phyloP scores from a whole-genome alignment of 495 filamentous ascomycete genomes.

The Aspergillus avenaceus region DNA sequence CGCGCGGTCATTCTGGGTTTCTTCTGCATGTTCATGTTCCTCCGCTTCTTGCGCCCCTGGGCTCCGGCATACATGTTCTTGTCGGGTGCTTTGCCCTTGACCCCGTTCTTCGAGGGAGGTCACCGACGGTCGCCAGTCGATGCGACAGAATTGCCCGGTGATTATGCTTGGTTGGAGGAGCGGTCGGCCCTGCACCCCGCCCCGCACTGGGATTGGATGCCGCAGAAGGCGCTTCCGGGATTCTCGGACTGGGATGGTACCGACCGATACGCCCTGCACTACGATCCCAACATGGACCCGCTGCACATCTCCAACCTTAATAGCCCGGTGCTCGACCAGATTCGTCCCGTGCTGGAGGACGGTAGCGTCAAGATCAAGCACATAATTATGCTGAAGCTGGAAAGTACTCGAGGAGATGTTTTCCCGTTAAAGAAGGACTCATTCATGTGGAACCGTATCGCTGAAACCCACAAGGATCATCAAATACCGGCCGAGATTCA shows the following conservation, averaged over 20 bases:
- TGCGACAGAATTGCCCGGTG: constrained; percentile 14
- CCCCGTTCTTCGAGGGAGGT: constrained; percentile 20
- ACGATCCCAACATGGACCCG: constrained; percentile 35
- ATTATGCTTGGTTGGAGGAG: constrained; percentile 21
- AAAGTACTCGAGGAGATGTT: constrained; percentile 46
- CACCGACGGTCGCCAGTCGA: constrained; percentile 24
- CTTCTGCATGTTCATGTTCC: constrained; percentile 14
- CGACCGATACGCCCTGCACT: constrained; percentile 23
- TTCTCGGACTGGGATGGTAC: constrained; percentile 33
- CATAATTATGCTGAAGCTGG: constrained; percentile 42
- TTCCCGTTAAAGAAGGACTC: constrained; percentile 45
- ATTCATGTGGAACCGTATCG: constrained; percentile 36
- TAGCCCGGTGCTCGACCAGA: constrained; percentile 29
- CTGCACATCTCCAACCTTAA: constrained; percentile 45
- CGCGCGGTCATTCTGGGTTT: constrained; percentile 15
- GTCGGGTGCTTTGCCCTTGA: constrained; percentile 26
- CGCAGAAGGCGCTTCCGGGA: constrained; percentile 19
- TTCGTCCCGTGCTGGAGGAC: constrained; percentile 26
- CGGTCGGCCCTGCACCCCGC: constrained; percentile 20
- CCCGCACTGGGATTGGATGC: constrained; percentile 27
- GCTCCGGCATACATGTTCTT: constrained; percentile 30
- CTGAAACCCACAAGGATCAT: constrained; percentile 25
- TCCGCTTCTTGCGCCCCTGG: constrained; percentile 27
- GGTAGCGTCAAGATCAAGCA: constrained; percentile 45
- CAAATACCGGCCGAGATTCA: constrained; percentile 25